phyloP scores from a whole-genome alignment of 805 yeast genomes.

The Torulaspora microellipsoides region DNA sequence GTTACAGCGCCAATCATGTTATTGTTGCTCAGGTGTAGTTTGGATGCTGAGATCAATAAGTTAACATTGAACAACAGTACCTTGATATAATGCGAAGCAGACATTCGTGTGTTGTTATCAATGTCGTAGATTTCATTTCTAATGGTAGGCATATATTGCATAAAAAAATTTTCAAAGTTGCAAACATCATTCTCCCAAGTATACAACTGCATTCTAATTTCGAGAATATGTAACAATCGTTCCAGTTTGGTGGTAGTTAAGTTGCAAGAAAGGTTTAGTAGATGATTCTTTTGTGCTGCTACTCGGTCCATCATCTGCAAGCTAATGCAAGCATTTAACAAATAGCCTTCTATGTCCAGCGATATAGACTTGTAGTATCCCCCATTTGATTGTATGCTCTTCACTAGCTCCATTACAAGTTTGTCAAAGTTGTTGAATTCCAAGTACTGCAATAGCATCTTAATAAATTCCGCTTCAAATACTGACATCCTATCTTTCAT shows the following conservation, averaged over 20 bases:
- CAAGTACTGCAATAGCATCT: constrained; percentile 23
- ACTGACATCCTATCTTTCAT: constrained; percentile 10
- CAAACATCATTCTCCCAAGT: constrained; percentile 16
- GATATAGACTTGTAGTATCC: constrained; percentile 11
- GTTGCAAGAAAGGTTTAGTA: constrained; percentile 1
- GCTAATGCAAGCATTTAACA: constrained; percentile 14
- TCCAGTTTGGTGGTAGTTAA: constrained; percentile 11
- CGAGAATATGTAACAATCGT: constrained; percentile 10
- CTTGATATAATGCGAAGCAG: constrained; percentile 22
- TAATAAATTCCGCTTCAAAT: constrained; percentile 25
- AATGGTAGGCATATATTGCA: constrained; percentile 10
- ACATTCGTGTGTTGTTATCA: constrained; percentile 19
- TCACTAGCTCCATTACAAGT: constrained; percentile 12
- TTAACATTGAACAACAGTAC: constrained; percentile 30
- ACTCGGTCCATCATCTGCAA: constrained; percentile 18
- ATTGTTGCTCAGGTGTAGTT: constrained; percentile 15
- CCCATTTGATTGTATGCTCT: constrained; percentile 3
- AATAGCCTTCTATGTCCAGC: constrained; percentile 7
- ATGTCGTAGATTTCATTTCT: constrained; percentile 27
- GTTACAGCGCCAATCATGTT: constrained; percentile 25
- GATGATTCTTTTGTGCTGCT: not conserved
- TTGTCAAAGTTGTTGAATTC: constrained; percentile 27
- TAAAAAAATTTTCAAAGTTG: constrained; percentile 20
- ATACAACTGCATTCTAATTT: constrained; percentile 6
- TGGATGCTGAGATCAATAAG: constrained; percentile 19